These are phyloP conservation scores for Penicillium sclerotigenum DNA, from an alignment of 2,329 filamentous ascomycete genomes.

Conservation along the genomic window DNA sequence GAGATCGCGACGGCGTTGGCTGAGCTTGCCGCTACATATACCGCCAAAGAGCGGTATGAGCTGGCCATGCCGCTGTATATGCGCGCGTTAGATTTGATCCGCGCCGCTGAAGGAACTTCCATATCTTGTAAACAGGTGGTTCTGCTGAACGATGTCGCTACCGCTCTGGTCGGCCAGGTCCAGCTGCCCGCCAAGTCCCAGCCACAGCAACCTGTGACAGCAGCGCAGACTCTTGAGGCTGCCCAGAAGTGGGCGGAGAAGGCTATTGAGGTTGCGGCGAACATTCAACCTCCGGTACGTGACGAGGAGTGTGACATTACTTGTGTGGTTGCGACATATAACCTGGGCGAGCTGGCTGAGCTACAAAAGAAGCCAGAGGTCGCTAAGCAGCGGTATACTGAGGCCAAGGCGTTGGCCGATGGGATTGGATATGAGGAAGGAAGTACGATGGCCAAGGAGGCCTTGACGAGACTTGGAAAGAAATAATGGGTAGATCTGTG, in stretches of 20 bases:
- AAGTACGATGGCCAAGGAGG: slow-evolving; percentile 28
- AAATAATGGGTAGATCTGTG: slow-evolving; percentile 7
- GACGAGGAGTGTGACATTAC: slow-evolving; percentile 78
- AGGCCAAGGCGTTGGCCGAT: slow-evolving; percentile 61
- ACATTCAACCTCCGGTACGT: slow-evolving; percentile 63
- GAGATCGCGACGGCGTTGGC: slow-evolving; percentile 36
- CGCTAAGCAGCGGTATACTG: slow-evolving; percentile 65
- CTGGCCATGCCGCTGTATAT: slow-evolving; percentile 83
- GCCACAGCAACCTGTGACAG: slow-evolving; percentile 44
- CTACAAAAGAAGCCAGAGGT: slow-evolving; percentile 65
- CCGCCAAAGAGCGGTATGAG: slow-evolving; percentile 69
- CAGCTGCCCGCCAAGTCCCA: slow-evolving; percentile 26
- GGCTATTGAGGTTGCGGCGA: slow-evolving; percentile 64
- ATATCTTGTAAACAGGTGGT: slow-evolving; percentile 73
- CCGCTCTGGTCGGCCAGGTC: slow-evolving; percentile 46
- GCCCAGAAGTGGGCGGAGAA: slow-evolving; percentile 77
- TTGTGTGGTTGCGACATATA: slow-evolving; percentile 80
- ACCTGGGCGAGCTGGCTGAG: slow-evolving; percentile 78
- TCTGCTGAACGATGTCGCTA: slow-evolving; percentile 58
- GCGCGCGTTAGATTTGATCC: slow-evolving; percentile 71
- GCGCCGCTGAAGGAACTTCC: slow-evolving; percentile 40
- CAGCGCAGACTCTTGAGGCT: slow-evolving; percentile 62
- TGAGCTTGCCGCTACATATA: slow-evolving; percentile 75
- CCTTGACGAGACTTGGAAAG: slow-evolving; percentile 32
- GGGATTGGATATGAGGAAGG: slow-evolving; percentile 42